These are phyloP conservation scores for Drosera spatulata DNA, from an alignment of 179 eudicot genomes.

Conservation along the genomic window DNA sequence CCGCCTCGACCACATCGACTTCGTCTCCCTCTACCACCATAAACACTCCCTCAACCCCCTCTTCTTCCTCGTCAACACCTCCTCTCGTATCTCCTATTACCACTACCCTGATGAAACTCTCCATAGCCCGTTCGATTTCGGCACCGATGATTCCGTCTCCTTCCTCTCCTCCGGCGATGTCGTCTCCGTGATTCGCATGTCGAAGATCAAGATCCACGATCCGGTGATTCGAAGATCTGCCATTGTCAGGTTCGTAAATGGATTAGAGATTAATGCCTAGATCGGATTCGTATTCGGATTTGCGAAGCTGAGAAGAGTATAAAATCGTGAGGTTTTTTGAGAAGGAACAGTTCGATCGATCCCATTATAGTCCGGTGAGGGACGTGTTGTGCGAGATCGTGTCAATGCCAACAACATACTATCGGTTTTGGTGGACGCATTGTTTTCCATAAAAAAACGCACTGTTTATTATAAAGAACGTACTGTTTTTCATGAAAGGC, in stretches of 20 bases:
- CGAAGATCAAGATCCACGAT: conserved; percentile 14
- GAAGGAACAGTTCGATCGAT: conserved; percentile 22
- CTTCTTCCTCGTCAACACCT: conserved; percentile 8
- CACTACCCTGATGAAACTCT: conserved; percentile 23
- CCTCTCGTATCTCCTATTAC: conserved; percentile 12
- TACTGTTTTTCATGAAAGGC: too few species aligned
- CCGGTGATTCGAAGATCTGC: conserved; percentile 16
- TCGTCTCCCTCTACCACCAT: conserved; percentile 19
- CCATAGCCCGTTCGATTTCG: conserved; percentile 5
- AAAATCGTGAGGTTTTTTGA: too few species aligned
- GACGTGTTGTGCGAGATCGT: conserved; percentile 25
- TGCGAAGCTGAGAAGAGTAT: conserved; percentile 6
- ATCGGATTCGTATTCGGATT: conserved; percentile 24
- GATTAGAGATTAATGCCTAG: conserved; percentile 4
- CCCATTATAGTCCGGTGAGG: conserved; percentile 20
- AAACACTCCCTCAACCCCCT: conserved; percentile 26
- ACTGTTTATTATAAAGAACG: too few species aligned
- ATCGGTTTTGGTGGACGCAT: too few species aligned
- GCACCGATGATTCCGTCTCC: conserved; percentile 6
- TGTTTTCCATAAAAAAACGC: too few species aligned
- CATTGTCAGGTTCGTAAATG: conserved; percentile 12
- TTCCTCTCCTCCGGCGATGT: conserved; percentile 18
- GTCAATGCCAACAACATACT: too few species aligned
- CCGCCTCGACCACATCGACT: conserved; percentile 7
- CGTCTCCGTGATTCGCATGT: conserved; percentile 18